Conservation (phyloP, 768 basidiomycete species). For the Fistulinella prunicolor region DNA sequence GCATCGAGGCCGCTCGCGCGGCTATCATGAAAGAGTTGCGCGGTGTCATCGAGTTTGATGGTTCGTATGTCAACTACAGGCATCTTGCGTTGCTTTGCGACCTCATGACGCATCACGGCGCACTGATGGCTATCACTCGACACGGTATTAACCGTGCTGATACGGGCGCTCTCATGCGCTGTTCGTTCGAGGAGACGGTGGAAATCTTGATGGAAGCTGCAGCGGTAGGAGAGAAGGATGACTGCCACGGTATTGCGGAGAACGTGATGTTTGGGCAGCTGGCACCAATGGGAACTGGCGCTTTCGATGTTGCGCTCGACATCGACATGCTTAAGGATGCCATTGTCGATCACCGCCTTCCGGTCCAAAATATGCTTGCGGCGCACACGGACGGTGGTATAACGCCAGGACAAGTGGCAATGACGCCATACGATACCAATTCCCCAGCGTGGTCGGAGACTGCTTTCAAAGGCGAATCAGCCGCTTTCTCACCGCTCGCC, state of each 20-base stretch:
- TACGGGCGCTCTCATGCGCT: slow-evolving; percentile 97
- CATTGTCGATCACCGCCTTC: slow-evolving; percentile 92
- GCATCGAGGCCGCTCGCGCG: slow-evolving; percentile 94
- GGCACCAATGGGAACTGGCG: slow-evolving; percentile 99
- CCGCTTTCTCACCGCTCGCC: slow-evolving; percentile 94
- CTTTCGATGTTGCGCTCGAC: slow-evolving; percentile 94
- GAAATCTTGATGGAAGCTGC: slow-evolving; percentile 99
- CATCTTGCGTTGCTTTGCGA: slow-evolving; percentile 96
- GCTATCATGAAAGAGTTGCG: slow-evolving; percentile 94
- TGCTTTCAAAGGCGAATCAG: slow-evolving; percentile 77
- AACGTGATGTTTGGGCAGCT: slow-evolving; percentile 99
- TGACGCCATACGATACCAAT: slow-evolving; percentile 96
- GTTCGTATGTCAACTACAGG: slow-evolving; percentile 98
- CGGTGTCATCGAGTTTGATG: slow-evolving; percentile 97
- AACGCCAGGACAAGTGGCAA: slow-evolving; percentile 87
- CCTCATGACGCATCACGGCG: slow-evolving; percentile 94
- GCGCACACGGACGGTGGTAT: slow-evolving; percentile 83
- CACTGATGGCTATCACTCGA: slow-evolving; percentile 97
- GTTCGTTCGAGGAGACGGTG: slow-evolving; percentile 99
- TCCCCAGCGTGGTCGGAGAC: slow-evolving; percentile 81
- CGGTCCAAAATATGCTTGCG: slow-evolving; percentile 76
- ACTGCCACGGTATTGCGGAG: slow-evolving; percentile 98
- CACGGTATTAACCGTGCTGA: slow-evolving; percentile 99
- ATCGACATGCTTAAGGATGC: slow-evolving; percentile 99
- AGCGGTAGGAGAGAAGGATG: slow-evolving; percentile 96